Evolutionary conservation across 495 filamentous ascomycete genomes (phyloP).

Genomic region (Xylaria castorea): DNA sequence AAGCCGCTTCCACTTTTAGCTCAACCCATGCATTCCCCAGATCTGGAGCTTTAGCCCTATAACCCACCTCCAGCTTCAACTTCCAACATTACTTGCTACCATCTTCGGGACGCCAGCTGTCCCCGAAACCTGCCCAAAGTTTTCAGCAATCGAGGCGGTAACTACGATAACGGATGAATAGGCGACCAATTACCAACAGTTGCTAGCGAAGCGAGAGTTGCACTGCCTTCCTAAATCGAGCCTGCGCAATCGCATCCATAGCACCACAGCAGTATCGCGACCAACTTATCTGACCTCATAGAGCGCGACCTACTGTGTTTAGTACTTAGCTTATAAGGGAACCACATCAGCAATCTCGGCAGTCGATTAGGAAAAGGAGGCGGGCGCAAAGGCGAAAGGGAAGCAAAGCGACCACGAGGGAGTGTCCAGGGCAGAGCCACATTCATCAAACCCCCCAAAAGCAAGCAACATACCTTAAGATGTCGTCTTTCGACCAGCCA

Average conservation of each 20-base stretch:
- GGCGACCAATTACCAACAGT: background rate
- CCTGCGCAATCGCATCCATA: background rate
- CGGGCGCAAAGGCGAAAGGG: too few species aligned
- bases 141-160: background rate
- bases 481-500: conserved; percentile 80
- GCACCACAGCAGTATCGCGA: background rate
- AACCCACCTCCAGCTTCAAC: conserved; percentile 1
- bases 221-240: background rate
- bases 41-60: conserved; percentile 3
- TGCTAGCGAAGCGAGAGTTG: background rate
- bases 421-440: background rate
- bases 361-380: background rate
- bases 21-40: conserved; percentile 6
- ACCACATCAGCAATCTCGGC: too few species aligned
- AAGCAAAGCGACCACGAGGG: background rate
- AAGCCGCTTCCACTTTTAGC: conserved; percentile 3
- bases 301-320: background rate
- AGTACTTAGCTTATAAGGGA: background rate
- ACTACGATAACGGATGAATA: background rate
- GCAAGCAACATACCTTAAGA: conserved; percentile 4
- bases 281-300: background rate
- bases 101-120: background rate
- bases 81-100: background rate
- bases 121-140: background rate
- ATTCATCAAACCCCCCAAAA: background rate